These are phyloP conservation scores for Miscanthus lutarioriparius DNA, from an alignment of 176 grass and related monocot species.

Conservation along the genomic window DNA sequence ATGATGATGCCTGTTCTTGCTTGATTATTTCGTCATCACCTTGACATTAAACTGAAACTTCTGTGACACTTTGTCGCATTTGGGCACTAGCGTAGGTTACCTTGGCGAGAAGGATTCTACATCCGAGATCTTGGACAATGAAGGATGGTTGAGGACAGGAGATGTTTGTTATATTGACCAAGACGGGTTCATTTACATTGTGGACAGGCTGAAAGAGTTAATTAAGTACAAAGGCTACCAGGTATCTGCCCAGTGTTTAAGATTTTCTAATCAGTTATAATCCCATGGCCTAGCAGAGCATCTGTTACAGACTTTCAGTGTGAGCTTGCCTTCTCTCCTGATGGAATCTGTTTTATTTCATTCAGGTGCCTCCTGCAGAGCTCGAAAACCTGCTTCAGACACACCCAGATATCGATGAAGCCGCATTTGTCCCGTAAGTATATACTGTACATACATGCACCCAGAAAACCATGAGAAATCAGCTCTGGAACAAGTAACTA, in stretches of 20 bases:
- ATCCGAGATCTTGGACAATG: constrained; percentile 32
- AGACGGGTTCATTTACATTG: constrained; percentile 47
- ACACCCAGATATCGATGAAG: constrained; percentile 50
- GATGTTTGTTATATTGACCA: constrained; percentile 51
- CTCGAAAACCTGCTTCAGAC: constrained; percentile 52
- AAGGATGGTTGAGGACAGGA: constrained; percentile 62
- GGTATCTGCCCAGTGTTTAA: constrained; percentile 32
- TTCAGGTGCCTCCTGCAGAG: constrained; percentile 51
- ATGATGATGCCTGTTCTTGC: not conserved
- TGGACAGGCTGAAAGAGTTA: constrained; percentile 56
- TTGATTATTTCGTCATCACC: not conserved
- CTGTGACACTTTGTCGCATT: not conserved
- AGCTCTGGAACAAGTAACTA: too few relatives aligned
- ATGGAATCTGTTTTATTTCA: not conserved
- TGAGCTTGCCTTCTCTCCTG: not conserved
- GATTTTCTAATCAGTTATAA: not conserved
- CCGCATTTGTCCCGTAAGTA: constrained; percentile 50
- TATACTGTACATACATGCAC: too few relatives aligned
- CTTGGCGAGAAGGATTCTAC: constrained; percentile 48
- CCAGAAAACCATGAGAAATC: not conserved
- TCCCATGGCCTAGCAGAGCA: not conserved
- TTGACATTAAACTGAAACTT: not conserved
- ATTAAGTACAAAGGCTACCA: constrained; percentile 72
- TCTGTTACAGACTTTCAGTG: not conserved
- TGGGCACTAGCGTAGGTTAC: constrained; percentile 37